Percentiles rank a stretch among this genome's conserved stretches.
Evolutionary conservation across 2,329 filamentous ascomycete genomes (phyloP).

Genomic region (Thielaviopsis euricoi): DNA sequence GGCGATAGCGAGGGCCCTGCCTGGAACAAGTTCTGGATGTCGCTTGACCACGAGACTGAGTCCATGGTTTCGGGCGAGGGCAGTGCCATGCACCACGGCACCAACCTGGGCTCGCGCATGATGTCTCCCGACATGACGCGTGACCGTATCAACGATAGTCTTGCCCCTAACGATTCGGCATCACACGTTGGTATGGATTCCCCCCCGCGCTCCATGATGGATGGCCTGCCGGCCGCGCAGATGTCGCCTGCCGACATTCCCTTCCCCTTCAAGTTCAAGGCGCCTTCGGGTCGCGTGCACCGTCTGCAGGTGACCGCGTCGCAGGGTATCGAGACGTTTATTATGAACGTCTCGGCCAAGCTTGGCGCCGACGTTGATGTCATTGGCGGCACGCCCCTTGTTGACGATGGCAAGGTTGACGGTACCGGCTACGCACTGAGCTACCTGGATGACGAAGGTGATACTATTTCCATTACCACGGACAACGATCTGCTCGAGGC

Average conservation of each 20-base stretch:
- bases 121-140: constrained; percentile 65
- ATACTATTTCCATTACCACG: constrained; percentile 91
- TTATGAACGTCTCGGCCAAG: constrained; percentile 64
- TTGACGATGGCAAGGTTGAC: constrained; percentile 64
- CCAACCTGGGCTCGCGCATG: constrained; percentile 51
- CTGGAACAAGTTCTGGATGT: constrained; percentile 99
- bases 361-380: constrained; percentile 67
- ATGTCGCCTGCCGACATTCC: constrained; percentile 51
- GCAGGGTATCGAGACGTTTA: constrained; percentile 64
- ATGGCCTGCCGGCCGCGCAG: constrained; percentile 28
- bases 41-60: constrained; percentile 84
- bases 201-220: constrained; percentile 48
- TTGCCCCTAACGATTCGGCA: constrained; percentile 84
- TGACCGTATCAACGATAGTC: constrained; percentile 61
- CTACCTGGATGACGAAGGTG: constrained; percentile 92
- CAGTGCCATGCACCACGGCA: constrained; percentile 39
- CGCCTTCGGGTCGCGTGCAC: constrained; percentile 85
- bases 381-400: constrained; percentile 63
- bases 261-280: constrained; percentile 98
- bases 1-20: constrained; percentile 84
- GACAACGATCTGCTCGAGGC: constrained; percentile 87
- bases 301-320: constrained; percentile 70
- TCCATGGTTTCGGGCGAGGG: constrained; percentile 90
- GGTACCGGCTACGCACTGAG: constrained; percentile 75
- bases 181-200: constrained; percentile 78